A percentile compares a stretch with the other conserved stretches of the same genome.
These are phyloP conservation scores for Alternaria tenuissima DNA, from an alignment of 2,329 filamentous ascomycete genomes.

Conservation along the genomic window DNA sequence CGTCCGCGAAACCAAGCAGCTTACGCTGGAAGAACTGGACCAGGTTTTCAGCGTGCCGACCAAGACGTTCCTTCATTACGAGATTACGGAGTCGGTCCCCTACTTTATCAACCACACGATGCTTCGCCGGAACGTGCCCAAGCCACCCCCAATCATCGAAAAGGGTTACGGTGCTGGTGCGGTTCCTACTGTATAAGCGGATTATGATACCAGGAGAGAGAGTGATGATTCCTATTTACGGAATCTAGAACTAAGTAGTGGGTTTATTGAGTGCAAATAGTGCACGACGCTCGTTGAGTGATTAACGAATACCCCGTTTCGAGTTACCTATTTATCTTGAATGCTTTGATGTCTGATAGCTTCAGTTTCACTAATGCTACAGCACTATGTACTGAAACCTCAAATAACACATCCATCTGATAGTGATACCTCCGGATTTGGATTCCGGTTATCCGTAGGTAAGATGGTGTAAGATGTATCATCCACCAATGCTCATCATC, in stretches of 20 bases:
- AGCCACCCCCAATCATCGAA: slow-evolving; percentile 52
- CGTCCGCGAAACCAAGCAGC: slow-evolving; percentile 50
- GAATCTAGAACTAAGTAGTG: not conserved
- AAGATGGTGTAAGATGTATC: not conserved
- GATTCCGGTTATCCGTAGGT: not conserved
- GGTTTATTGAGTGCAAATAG: not conserved
- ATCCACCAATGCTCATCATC: not conserved
- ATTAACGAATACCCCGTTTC: not conserved
- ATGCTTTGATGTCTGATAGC: not conserved
- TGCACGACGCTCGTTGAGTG: not conserved
- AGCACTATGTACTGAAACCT: not conserved
- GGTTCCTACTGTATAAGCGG: slow-evolving; percentile 7
- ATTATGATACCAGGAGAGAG: not conserved
- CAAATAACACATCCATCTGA: too few species aligned
- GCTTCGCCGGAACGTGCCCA: slow-evolving; percentile 47
- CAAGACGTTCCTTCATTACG: slow-evolving; percentile 49
- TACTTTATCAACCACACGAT: slow-evolving; percentile 55
- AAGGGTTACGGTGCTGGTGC: slow-evolving; percentile 22
- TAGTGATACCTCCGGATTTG: too few species aligned
- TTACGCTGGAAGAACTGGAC: slow-evolving; percentile 50
- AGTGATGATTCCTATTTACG: not conserved
- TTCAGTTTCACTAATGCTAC: not conserved
- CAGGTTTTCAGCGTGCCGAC: slow-evolving; percentile 50
- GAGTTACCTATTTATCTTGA: not conserved
- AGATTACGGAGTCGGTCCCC: slow-evolving; percentile 51